Conservation (phyloP, 2,329 filamentous ascomycete genomes). For the Amphichorda felina region DNA sequence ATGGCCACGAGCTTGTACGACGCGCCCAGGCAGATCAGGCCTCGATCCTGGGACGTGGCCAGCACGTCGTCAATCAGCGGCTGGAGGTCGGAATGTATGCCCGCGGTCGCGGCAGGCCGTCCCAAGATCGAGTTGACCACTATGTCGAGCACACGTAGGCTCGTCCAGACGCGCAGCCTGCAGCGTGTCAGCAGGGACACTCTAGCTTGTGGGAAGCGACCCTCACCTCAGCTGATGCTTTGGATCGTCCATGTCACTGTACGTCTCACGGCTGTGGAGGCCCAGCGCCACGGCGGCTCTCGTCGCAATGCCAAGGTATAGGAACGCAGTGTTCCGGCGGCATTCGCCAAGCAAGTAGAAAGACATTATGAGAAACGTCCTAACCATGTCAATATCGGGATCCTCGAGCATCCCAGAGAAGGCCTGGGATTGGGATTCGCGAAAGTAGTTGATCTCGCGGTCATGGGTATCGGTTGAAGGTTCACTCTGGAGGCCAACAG, state of each 20-base stretch:
- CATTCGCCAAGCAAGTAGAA: constrained; percentile 49
- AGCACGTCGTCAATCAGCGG: constrained; percentile 10
- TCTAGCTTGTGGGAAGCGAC: too few species aligned
- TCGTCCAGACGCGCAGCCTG: constrained; percentile 23
- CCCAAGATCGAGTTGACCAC: constrained; percentile 24
- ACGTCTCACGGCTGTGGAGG: constrained; percentile 29
- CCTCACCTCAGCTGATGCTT: constrained; percentile 12
- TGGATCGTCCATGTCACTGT: constrained; percentile 8
- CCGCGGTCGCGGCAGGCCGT: constrained; percentile 21
- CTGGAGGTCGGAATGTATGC: constrained; percentile 14
- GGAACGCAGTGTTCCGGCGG: constrained; percentile 47
- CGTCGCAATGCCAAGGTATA: constrained; percentile 49
- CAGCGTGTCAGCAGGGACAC: too few species aligned
- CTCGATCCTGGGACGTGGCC: constrained; percentile 9
- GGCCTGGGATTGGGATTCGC: constrained; percentile 31
- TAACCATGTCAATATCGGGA: constrained; percentile 38
- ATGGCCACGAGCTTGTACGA: constrained; percentile 29
- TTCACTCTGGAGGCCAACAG: constrained; percentile 38
- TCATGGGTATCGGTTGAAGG: constrained; percentile 14
- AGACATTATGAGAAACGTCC: constrained; percentile 41
- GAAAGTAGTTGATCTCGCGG: constrained; percentile 27
- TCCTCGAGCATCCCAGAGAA: constrained; percentile 40
- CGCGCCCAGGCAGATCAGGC: constrained; percentile 20
- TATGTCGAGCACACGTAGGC: constrained; percentile 24
- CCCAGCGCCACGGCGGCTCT: constrained; percentile 45